phyloP scores from a whole-genome alignment of 768 basidiomycete species.

The Lactifluus volemus region DNA sequence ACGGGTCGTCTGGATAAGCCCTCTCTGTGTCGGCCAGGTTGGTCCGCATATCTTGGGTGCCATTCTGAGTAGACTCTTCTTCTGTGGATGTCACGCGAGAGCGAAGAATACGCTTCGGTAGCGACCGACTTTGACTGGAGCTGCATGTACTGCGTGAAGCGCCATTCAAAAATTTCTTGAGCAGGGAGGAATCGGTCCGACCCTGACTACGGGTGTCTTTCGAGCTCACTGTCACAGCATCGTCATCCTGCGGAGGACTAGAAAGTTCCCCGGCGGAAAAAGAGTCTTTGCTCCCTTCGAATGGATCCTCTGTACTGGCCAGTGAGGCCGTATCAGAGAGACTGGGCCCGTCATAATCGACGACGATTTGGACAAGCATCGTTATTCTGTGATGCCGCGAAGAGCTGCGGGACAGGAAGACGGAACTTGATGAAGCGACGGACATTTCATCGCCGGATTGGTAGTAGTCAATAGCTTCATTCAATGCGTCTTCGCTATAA shows the following conservation, averaged over 20 bases:
- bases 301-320: conserved; percentile 61
- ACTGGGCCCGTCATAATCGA: conserved; percentile 89
- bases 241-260: conserved; percentile 49
- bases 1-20: background rate
- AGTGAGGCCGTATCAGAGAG: conserved; percentile 84
- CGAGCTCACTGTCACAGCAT: conserved; percentile 69
- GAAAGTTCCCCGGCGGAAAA: conserved; percentile 39
- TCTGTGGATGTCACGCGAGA: conserved; percentile 2
- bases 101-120: conserved; percentile 3
- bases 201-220: conserved; percentile 36
- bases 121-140: background rate
- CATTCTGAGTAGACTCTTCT: background rate
- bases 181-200: conserved; percentile 27
- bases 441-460: conserved; percentile 66
- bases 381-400: conserved; percentile 58
- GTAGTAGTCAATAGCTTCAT: conserved; percentile 85
- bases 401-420: conserved; percentile 56
- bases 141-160: background rate
- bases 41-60: background rate
- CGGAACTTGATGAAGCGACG: conserved; percentile 62
- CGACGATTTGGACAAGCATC: conserved; percentile 61
- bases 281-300: conserved; percentile 51
- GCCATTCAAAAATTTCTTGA: conserved; percentile 10
- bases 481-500: conserved; percentile 60
- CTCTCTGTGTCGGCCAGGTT: background rate